Evolutionary conservation across 23 red algal genomes (phyloP).

Genomic region (Gracilaria caudata): DNA sequence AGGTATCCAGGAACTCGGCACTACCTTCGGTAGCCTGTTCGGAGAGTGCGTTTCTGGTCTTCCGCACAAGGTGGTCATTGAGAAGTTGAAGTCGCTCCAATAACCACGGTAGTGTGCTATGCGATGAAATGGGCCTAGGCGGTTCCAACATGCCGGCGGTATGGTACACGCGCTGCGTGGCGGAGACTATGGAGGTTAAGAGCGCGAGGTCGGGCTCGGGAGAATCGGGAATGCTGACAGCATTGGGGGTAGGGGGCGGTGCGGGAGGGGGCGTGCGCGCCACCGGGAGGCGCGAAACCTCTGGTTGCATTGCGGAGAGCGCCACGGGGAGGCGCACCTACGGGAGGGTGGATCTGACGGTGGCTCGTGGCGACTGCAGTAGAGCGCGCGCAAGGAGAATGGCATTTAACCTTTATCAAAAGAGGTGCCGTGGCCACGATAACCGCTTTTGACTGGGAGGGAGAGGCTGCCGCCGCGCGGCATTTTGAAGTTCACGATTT

Average conservation of each 20-base stretch:
- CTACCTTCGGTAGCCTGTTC: conserved; percentile 20
- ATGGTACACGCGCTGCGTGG: conserved; percentile 13
- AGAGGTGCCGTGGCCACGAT: not conserved
- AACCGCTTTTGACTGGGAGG: not conserved
- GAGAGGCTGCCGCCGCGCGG: conserved; percentile 1
- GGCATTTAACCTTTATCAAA: not conserved
- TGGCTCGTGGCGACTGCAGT: not conserved
- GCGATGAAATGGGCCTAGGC: conserved; percentile 5
- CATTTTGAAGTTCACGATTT: not conserved
- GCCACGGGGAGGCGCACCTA: not conserved
- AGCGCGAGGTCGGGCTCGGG: conserved; percentile 26
- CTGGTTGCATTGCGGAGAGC: conserved; percentile 11
- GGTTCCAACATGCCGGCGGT: conserved; percentile 17
- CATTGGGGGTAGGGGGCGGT: conserved; percentile 24
- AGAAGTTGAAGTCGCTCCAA: conserved; percentile 16
- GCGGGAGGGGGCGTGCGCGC: conserved; percentile 12
- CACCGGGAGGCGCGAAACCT: not conserved
- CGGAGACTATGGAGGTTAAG: not conserved
- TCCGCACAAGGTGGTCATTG: conserved; percentile 20
- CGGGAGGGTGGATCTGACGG: conserved; percentile 20
- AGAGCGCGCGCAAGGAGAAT: not conserved
- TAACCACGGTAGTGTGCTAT: conserved; percentile 19
- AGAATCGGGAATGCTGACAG: conserved; percentile 11
- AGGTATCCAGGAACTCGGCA: conserved; percentile 2
- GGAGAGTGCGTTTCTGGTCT: not conserved